A percentile compares a stretch with the other conserved stretches of the same genome.
phyloP scores from a whole-genome alignment of 2,329 filamentous ascomycete genomes.

The Hortaea werneckii region DNA sequence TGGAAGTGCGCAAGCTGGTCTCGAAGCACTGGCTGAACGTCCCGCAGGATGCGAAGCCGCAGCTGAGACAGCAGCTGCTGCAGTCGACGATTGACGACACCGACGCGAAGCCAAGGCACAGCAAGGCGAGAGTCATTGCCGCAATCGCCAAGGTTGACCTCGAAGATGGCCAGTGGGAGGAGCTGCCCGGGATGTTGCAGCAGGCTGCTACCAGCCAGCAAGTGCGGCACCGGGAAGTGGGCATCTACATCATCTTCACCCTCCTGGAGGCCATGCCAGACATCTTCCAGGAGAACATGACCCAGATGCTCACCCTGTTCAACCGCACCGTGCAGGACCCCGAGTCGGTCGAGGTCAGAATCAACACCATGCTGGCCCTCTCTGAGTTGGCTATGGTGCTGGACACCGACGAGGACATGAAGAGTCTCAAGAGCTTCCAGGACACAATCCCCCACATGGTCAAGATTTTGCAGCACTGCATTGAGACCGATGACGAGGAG shows the following conservation, averaged over 20 bases:
- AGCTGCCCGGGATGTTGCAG: slow-evolving; percentile 69
- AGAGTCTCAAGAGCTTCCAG: slow-evolving; percentile 65
- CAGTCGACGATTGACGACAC: slow-evolving; percentile 75
- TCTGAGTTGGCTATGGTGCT: slow-evolving; percentile 80
- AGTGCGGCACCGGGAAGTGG: slow-evolving; percentile 75
- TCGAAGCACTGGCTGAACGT: slow-evolving; percentile 76
- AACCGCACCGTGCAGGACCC: slow-evolving; percentile 79
- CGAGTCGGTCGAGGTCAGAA: slow-evolving; percentile 80
- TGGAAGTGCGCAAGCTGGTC: slow-evolving; percentile 77
- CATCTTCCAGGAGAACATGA: slow-evolving; percentile 70
- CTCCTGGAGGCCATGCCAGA: slow-evolving; percentile 81
- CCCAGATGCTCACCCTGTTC: slow-evolving; percentile 74
- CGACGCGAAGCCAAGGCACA: slow-evolving; percentile 68
- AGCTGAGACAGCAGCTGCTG: slow-evolving; percentile 72
- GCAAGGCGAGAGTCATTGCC: slow-evolving; percentile 77
- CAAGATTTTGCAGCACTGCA: slow-evolving; percentile 71
- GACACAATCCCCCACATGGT: slow-evolving; percentile 80
- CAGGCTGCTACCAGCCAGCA: slow-evolving; percentile 67
- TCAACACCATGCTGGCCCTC: slow-evolving; percentile 88
- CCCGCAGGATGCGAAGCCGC: slow-evolving; percentile 62
- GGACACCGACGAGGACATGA: slow-evolving; percentile 73
- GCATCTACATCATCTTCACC: slow-evolving; percentile 85
- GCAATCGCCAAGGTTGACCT: slow-evolving; percentile 79
- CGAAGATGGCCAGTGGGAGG: slow-evolving; percentile 72
- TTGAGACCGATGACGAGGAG: slow-evolving; percentile 67